phyloP scores from a whole-genome alignment of 352 stramenopile species.

The Globisporangium megalacanthum region DNA sequence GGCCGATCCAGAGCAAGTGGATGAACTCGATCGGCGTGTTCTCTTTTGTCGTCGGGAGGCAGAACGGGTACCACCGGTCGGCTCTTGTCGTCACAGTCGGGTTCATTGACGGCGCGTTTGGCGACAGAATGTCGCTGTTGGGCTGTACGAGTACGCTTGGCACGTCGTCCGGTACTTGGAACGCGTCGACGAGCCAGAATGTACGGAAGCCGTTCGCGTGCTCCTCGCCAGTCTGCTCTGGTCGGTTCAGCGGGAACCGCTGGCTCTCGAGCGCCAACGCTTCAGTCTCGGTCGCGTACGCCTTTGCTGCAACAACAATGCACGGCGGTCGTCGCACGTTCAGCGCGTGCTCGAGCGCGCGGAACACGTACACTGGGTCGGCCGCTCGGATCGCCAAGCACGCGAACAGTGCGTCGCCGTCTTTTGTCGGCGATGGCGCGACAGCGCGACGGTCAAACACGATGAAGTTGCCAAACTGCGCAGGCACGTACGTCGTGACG shows the following conservation, averaged over 20 bases:
- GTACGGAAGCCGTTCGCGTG: constrained; percentile 86
- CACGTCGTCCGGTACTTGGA: constrained; percentile 38
- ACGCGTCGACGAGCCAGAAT: constrained; percentile 62
- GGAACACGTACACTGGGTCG: constrained; percentile 50
- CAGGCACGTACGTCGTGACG: constrained; percentile 88
- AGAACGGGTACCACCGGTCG: constrained; percentile 90
- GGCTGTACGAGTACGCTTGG: constrained; percentile 63
- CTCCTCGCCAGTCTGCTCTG: constrained; percentile 91
- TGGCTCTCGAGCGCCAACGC: constrained; percentile 11
- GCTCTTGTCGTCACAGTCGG: constrained; percentile 81
- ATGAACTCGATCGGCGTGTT: constrained; percentile 93
- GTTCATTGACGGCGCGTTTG: constrained; percentile 81
- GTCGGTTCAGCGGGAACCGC: constrained; percentile 71
- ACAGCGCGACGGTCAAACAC: constrained; percentile 76
- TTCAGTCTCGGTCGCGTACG: constrained; percentile 17
- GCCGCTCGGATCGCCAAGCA: constrained; percentile 42
- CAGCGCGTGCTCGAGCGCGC: constrained; percentile 83
- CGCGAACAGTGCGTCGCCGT: constrained; percentile 37
- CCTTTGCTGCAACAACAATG: constrained; percentile 58
- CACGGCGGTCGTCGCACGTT: constrained; percentile 83
- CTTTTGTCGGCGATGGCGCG: constrained; percentile 33
- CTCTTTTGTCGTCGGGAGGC: constrained; percentile 85
- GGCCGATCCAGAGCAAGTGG: constrained; percentile 87
- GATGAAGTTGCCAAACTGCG: constrained; percentile 91
- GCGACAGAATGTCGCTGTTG: constrained; percentile 72